These are phyloP conservation scores for Odontarrhena argentea DNA, from an alignment of 345 rosid species.

Conservation along the genomic window DNA sequence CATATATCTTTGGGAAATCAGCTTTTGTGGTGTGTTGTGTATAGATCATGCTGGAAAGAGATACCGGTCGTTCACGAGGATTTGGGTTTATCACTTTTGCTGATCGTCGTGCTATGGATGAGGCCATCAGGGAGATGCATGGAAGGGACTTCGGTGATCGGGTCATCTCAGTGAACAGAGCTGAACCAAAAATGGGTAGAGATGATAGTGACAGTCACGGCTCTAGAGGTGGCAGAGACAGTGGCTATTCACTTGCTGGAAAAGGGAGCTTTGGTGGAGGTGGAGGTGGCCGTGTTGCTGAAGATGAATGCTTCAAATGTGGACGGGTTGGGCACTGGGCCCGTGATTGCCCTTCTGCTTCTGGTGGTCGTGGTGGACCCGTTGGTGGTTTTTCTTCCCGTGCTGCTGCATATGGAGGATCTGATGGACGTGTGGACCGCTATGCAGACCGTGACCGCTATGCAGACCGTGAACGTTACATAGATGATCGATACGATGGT, in stretches of 20 bases:
- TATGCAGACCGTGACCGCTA: conserved; percentile 56
- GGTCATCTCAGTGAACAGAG: conserved; percentile 92
- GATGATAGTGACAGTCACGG: conserved; percentile 72
- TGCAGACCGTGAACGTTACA: conserved; percentile 75
- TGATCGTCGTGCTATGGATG: conserved; percentile 95
- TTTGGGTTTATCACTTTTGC: conserved; percentile 94
- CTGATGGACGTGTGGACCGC: conserved; percentile 71
- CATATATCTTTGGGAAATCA: conserved; percentile 38
- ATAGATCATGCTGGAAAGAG: conserved; percentile 97
- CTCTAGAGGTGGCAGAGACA: conserved; percentile 82
- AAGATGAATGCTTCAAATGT: conserved; percentile 96
- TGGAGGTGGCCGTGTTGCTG: conserved; percentile 74
- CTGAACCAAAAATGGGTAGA: conserved; percentile 82
- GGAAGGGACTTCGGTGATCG: conserved; percentile 91
- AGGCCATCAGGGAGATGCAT: conserved; percentile 96
- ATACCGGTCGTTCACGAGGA: conserved; percentile 93
- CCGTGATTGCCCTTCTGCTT: conserved; percentile 89
- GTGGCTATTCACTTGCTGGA: conserved; percentile 50
- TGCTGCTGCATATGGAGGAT: conserved; percentile 63
- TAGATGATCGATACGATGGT: conserved; percentile 92
- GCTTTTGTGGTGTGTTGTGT: conserved; percentile 47
- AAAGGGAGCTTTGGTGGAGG: conserved; percentile 46
- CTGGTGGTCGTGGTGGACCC: conserved; percentile 74
- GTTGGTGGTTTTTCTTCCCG: conserved; percentile 77
- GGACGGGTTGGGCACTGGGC: conserved; percentile 98